A percentile compares a stretch with the other conserved stretches of the same genome.
phyloP scores from a whole-genome alignment of 768 basidiomycete species.

The Chalciporus piperatus region DNA sequence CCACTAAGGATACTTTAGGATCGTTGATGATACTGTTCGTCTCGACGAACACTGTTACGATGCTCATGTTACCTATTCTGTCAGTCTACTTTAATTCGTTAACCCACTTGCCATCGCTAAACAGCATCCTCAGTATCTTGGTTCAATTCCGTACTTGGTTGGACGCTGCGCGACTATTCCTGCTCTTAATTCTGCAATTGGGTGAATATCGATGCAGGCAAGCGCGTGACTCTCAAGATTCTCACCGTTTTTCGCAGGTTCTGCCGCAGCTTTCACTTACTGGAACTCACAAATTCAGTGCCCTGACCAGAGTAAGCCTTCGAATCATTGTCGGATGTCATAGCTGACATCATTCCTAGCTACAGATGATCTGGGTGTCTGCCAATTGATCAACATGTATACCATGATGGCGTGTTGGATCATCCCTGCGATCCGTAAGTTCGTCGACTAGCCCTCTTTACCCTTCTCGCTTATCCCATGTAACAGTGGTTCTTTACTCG shows the following conservation, averaged over 20 bases:
- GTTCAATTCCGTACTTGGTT: slow-evolving; percentile 50
- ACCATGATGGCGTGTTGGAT: slow-evolving; percentile 54
- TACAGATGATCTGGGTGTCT: slow-evolving; percentile 41
- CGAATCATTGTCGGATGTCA: background rate
- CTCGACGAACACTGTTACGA: slow-evolving; percentile 37
- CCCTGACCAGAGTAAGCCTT: slow-evolving; percentile 37
- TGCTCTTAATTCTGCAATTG: slow-evolving; percentile 44
- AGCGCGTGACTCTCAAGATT: background rate
- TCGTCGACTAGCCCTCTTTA: background rate
- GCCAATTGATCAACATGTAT: slow-evolving; percentile 46
- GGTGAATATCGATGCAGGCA: slow-evolving; percentile 32
- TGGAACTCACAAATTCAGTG: slow-evolving; percentile 46
- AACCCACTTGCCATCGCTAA: background rate
- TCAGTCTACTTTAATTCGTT: slow-evolving; percentile 25
- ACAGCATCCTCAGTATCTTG: slow-evolving; percentile 36
- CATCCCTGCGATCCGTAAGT: slow-evolving; percentile 49
- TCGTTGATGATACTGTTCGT: slow-evolving; percentile 47
- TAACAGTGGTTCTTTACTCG: slow-evolving; percentile 43
- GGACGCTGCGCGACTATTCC: slow-evolving; percentile 48
- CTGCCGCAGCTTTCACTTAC: slow-evolving; percentile 41
- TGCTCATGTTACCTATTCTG: slow-evolving; percentile 43
- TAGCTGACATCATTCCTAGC: slow-evolving; percentile 24
- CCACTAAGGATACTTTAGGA: background rate
- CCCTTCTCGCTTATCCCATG: slow-evolving; percentile 1
- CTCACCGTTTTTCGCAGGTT: slow-evolving; percentile 29